These are phyloP conservation scores for Westerdykella ornata DNA, from an alignment of 2,329 filamentous ascomycete species.

Conservation along the genomic window DNA sequence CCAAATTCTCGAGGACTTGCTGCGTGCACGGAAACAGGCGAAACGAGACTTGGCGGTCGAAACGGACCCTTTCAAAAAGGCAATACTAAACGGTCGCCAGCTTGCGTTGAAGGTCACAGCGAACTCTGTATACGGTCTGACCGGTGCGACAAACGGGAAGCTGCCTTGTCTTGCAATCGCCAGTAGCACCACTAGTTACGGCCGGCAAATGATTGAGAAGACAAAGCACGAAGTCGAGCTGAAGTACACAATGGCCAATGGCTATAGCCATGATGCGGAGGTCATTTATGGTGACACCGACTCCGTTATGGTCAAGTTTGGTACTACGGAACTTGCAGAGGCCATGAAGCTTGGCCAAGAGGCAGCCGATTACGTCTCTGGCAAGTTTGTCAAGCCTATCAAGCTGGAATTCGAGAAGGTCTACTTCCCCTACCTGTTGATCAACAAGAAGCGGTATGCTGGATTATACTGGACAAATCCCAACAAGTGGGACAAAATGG, in stretches of 20 bases:
- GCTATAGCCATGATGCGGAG: constrained; percentile 87
- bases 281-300: constrained; percentile 99
- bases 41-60: constrained; percentile 84
- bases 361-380: constrained; percentile 78
- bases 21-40: constrained; percentile 87
- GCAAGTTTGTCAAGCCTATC: constrained; percentile 92
- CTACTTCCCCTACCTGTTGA: constrained; percentile 93
- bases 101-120: constrained; percentile 93
- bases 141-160: constrained; percentile 92
- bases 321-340: constrained; percentile 75
- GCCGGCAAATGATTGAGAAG: constrained; percentile 97
- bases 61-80: constrained; percentile 95
- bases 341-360: constrained; percentile 96
- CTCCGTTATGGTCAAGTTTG: constrained; percentile 99
- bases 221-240: constrained; percentile 93
- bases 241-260: constrained; percentile 85
- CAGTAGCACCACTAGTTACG: constrained; percentile 93
- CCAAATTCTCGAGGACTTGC: constrained; percentile 90
- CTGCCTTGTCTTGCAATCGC: constrained; percentile 91
- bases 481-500: constrained; percentile 98
- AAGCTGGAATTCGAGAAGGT: constrained; percentile 99
- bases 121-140: constrained; percentile 96
- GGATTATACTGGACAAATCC: constrained; percentile 96
- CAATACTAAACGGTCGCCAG: constrained; percentile 94
- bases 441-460: constrained; percentile 99